Evolutionary conservation across 257 asterid genomes (phyloP).

Genomic region (Cordia subcordata): DNA sequence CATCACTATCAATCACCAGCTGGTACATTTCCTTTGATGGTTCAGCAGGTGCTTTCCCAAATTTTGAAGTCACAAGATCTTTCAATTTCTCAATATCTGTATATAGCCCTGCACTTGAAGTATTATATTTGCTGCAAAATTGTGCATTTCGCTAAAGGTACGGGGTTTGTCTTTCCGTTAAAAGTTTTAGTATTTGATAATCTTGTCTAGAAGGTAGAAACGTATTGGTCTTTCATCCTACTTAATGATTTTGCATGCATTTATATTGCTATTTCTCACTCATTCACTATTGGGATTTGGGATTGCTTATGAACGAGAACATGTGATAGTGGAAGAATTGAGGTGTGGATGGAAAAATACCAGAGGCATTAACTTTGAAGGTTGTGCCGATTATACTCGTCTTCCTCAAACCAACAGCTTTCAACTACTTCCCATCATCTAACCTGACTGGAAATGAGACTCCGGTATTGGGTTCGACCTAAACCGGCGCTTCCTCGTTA

Average conservation of each 20-base stretch:
- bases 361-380: slow-evolving; percentile 63
- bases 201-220: neutral
- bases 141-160: too few species aligned
- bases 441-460: slow-evolving; percentile 54
- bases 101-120: slow-evolving; percentile 48
- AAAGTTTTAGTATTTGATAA: too few species aligned
- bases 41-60: slow-evolving; percentile 55
- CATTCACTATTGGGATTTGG: too few species aligned
- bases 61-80: slow-evolving; percentile 36
- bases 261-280: too few species aligned
- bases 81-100: slow-evolving; percentile 59
- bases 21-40: slow-evolving; percentile 66
- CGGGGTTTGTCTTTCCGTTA: too few species aligned
- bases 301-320: too few species aligned
- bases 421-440: slow-evolving; percentile 50
- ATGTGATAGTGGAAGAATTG: neutral
- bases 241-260: too few species aligned
- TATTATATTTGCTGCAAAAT: neutral
- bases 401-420: slow-evolving; percentile 65
- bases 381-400: slow-evolving; percentile 71
- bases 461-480: slow-evolving; percentile 58
- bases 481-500: slow-evolving; percentile 47
- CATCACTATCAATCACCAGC: slow-evolving; percentile 54
- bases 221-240: too few species aligned
- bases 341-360: slow-evolving; percentile 21